A percentile compares a stretch with the other conserved stretches of the same genome.
Conservation (phyloP, 2,329 filamentous ascomycete species). For the Xylaria digitata region DNA sequence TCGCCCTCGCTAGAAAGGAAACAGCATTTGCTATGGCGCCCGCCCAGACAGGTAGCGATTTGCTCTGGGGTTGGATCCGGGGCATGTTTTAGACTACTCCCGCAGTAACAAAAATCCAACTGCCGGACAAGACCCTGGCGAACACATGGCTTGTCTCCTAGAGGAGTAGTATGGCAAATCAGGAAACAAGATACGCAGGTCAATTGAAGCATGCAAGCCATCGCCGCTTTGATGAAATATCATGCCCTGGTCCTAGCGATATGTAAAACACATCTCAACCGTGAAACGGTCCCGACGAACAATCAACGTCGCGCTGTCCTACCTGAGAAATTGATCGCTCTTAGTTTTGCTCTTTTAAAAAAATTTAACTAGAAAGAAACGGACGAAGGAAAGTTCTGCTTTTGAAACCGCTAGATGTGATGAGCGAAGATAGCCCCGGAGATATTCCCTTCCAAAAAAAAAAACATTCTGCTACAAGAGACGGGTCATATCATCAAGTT, state of each 20-base stretch:
- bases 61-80: not conserved
- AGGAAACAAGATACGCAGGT: not conserved
- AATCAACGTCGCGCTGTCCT: constrained; percentile 10
- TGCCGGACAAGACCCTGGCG: constrained; percentile 1
- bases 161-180: not conserved
- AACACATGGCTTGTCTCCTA: not conserved
- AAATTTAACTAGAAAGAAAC: not conserved
- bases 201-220: not conserved
- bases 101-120: constrained; percentile 7
- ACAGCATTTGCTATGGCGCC: not conserved
- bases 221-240: constrained; percentile 10
- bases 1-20: constrained; percentile 2
- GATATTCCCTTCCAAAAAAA: not conserved
- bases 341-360: not conserved
- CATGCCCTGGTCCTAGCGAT: not conserved
- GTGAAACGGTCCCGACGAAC: constrained; percentile 7
- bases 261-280: constrained; percentile 1
- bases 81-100: constrained; percentile 3
- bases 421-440: not conserved
- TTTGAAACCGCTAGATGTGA: constrained; percentile 13
- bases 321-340: not conserved
- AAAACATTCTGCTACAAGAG: not conserved
- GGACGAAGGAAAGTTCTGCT: not conserved
- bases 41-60: not conserved
- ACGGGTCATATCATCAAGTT: not conserved